Conservation (phyloP, 805 yeast species). For the Cyberlindnera xishuangbannaensis region DNA sequence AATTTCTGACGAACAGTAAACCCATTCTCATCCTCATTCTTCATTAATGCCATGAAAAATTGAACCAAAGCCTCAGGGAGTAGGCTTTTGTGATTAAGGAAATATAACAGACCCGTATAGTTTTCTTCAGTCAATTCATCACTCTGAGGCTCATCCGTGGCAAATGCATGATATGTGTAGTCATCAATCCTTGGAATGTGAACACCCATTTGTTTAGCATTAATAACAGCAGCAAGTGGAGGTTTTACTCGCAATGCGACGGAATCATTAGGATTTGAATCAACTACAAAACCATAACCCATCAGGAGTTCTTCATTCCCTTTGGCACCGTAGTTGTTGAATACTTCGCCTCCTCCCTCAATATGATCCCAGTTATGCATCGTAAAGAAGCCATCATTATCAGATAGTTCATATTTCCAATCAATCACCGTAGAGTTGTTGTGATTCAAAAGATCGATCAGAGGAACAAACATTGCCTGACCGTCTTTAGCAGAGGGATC, state of each 20-base stretch:
- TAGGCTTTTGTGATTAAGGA: constrained; percentile 24
- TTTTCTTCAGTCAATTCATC: constrained; percentile 12
- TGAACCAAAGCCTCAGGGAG: constrained; percentile 23
- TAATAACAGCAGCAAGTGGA: constrained; percentile 20
- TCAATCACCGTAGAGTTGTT: constrained; percentile 51
- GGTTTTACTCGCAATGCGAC: constrained; percentile 59
- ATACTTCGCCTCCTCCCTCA: constrained; percentile 41
- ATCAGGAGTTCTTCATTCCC: constrained; percentile 81
- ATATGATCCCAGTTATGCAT: constrained; percentile 14
- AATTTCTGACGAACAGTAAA: constrained; percentile 47
- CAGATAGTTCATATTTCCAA: constrained; percentile 48
- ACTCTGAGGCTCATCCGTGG: constrained; percentile 11
- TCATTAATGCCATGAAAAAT: constrained; percentile 26
- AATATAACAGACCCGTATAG: constrained; percentile 29
- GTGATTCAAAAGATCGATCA: constrained; percentile 78
- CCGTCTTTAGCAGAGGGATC: constrained; percentile 29
- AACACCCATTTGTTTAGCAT: constrained; percentile 33
- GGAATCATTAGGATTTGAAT: constrained; percentile 52
- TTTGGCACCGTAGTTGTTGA: constrained; percentile 84
- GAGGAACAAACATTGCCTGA: constrained; percentile 67
- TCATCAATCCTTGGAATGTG: constrained; percentile 33
- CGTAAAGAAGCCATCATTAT: constrained; percentile 14
- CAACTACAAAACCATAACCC: constrained; percentile 67
- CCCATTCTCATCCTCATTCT: constrained; percentile 31
- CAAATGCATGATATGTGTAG: constrained; percentile 35